Evolutionary conservation across 495 filamentous ascomycete genomes (phyloP).

Genomic region (Staphylotrichum longicolle): DNA sequence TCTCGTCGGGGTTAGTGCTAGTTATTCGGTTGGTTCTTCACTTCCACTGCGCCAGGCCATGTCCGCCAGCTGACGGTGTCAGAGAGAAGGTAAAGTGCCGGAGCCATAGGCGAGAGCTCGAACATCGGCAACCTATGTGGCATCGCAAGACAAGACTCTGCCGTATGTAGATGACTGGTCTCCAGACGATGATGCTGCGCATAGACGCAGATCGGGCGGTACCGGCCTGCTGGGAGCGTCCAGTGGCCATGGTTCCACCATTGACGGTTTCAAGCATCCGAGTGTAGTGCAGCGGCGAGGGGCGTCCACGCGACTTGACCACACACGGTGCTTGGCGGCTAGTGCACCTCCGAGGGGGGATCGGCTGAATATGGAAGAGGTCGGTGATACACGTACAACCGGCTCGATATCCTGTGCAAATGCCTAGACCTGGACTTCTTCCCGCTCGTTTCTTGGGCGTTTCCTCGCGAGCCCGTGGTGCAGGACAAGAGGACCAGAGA

Average conservation of each 20-base stretch:
- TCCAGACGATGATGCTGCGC: too few relatives aligned
- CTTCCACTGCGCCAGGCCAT: neutral
- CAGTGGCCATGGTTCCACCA: conserved; percentile 5
- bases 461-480: too few relatives aligned
- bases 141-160: too few relatives aligned
- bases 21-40: conserved; percentile 6
- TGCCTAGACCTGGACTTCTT: too few relatives aligned
- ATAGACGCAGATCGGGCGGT: conserved; percentile 13
- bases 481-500: too few relatives aligned
- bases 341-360: conserved; percentile 14
- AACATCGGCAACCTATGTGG: too few relatives aligned
- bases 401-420: too few relatives aligned
- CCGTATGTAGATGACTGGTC: too few relatives aligned
- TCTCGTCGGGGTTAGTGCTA: conserved; percentile 4
- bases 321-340: conserved; percentile 22
- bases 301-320: conserved; percentile 5
- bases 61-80: too few relatives aligned
- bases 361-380: neutral
- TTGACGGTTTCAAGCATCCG: conserved; percentile 13
- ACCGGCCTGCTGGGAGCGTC: conserved; percentile 26
- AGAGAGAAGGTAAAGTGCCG: too few relatives aligned
- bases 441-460: too few relatives aligned
- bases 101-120: too few relatives aligned
- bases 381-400: conserved; percentile 6
- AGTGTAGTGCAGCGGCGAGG: conserved; percentile 25